A percentile compares a stretch with the other conserved stretches of the same genome.
These are phyloP conservation scores for Talaromyces piceae DNA, from an alignment of 2,329 filamentous ascomycete genomes.

Conservation along the genomic window DNA sequence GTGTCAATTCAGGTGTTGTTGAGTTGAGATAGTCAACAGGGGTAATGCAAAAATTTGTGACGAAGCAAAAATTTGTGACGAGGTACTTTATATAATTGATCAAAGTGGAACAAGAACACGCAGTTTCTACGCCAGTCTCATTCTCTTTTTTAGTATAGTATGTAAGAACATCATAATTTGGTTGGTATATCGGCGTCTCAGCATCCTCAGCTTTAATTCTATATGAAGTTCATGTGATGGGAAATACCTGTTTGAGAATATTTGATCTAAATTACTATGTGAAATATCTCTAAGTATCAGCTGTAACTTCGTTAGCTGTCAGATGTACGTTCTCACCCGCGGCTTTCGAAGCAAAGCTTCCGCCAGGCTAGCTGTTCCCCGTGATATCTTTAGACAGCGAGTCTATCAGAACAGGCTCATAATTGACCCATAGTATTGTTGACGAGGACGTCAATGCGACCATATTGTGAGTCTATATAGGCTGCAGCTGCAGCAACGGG, in stretches of 20 bases:
- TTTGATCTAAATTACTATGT: too few species aligned
- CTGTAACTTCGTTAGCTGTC: too few species aligned
- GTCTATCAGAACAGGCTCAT: conserved; percentile 15
- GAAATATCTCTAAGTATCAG: too few species aligned
- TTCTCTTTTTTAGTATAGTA: too few species aligned
- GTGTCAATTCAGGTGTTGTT: not conserved
- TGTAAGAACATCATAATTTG: too few species aligned
- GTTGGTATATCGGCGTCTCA: too few species aligned
- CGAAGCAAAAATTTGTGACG: too few species aligned
- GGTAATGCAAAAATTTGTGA: not conserved
- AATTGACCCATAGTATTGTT: conserved; percentile 16
- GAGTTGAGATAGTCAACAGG: not conserved
- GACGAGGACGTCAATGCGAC: conserved; percentile 19
- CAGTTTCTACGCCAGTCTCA: not conserved
- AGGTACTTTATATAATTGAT: not conserved
- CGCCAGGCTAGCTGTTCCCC: conserved; percentile 30
- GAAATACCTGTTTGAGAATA: too few species aligned
- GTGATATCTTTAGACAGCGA: conserved; percentile 34
- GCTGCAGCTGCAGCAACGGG: conserved; percentile 49
- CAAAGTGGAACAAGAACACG: not conserved
- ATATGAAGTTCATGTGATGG: too few species aligned
- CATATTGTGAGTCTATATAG: conserved; percentile 49
- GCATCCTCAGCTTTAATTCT: too few species aligned
- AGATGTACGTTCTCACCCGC: conserved; percentile 11
- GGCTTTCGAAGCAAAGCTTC: conserved; percentile 20